These are phyloP conservation scores for Colletotrichum eremochloae DNA, from an alignment of 2,329 filamentous ascomycete species.

Conservation along the genomic window DNA sequence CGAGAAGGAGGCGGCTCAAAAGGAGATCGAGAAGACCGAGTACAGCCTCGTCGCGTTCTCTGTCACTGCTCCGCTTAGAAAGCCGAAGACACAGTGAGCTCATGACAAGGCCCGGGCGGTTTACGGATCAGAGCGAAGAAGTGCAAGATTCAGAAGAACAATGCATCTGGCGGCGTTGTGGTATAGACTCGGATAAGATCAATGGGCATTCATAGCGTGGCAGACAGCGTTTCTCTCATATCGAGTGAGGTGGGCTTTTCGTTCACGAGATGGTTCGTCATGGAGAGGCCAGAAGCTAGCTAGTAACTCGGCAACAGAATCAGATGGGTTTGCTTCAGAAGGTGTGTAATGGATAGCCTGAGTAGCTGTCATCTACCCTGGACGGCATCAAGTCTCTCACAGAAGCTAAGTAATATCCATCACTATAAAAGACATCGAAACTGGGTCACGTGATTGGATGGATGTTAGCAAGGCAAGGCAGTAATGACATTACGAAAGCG, in stretches of 20 bases:
- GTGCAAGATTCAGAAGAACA: not conserved
- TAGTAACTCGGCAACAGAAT: not conserved
- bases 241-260: not conserved
- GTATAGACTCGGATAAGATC: not conserved
- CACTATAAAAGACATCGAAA: not conserved
- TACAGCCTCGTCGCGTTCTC: conserved; percentile 36
- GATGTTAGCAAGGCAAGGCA: too few species aligned
- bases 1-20: conserved; percentile 33
- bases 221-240: not conserved
- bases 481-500: too few species aligned
- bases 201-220: not conserved
- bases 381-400: not conserved
- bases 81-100: conserved; percentile 27
- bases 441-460: not conserved
- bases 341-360: not conserved
- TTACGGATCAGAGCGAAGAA: not conserved
- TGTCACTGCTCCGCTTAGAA: conserved; percentile 35
- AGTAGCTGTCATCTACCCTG: not conserved
- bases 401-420: not conserved
- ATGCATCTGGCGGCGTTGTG: conserved; percentile 9
- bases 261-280: not conserved
- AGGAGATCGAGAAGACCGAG: conserved; percentile 39
- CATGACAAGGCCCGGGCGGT: not conserved
- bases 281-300: not conserved
- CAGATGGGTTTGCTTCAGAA: not conserved